These are phyloP conservation scores for Phytophthora vignae DNA, from an alignment of 352 stramenopile species.

Conservation along the genomic window DNA sequence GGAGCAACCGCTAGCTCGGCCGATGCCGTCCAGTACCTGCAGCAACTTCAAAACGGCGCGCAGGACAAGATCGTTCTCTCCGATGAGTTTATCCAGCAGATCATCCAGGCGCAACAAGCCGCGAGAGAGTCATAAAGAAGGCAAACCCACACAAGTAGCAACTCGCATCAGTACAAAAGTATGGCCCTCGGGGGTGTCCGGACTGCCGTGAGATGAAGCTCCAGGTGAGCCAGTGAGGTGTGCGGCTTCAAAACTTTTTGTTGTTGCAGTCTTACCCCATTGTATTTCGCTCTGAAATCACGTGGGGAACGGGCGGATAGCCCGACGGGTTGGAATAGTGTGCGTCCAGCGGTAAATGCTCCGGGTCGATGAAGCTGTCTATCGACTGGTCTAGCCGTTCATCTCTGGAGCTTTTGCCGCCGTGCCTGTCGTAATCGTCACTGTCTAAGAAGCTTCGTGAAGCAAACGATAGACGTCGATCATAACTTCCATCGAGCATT, in stretches of 20 bases:
- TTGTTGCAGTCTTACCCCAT: slow-evolving; percentile 24
- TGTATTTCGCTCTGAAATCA: slow-evolving; percentile 45
- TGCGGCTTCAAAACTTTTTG: slow-evolving; percentile 14
- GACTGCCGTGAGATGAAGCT: not conserved
- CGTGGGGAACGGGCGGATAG: slow-evolving; percentile 41
- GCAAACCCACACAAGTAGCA: slow-evolving; percentile 7
- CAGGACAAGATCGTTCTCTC: slow-evolving; percentile 90
- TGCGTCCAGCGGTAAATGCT: slow-evolving; percentile 5
- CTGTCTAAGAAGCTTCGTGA: slow-evolving; percentile 41
- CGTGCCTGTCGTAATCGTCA: slow-evolving; percentile 33
- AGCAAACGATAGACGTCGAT: slow-evolving; percentile 43
- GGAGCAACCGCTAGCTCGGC: slow-evolving; percentile 79
- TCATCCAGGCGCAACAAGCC: slow-evolving; percentile 82
- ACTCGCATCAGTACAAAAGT: slow-evolving; percentile 23
- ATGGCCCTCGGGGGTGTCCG: not conserved
- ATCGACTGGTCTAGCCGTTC: slow-evolving; percentile 7
- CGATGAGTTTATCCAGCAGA: slow-evolving; percentile 88
- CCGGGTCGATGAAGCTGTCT: slow-evolving; percentile 8
- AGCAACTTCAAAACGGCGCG: slow-evolving; percentile 87
- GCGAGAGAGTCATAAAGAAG: slow-evolving; percentile 74
- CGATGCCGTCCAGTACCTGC: slow-evolving; percentile 85
- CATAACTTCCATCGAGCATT: slow-evolving; percentile 41
- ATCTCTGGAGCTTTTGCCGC: slow-evolving; percentile 8
- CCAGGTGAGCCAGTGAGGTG: not conserved
- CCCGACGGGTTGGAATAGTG: slow-evolving; percentile 36